phyloP scores from a whole-genome alignment of 2,329 filamentous ascomycete genomes.

The Phyllosticta paracitricarpa region DNA sequence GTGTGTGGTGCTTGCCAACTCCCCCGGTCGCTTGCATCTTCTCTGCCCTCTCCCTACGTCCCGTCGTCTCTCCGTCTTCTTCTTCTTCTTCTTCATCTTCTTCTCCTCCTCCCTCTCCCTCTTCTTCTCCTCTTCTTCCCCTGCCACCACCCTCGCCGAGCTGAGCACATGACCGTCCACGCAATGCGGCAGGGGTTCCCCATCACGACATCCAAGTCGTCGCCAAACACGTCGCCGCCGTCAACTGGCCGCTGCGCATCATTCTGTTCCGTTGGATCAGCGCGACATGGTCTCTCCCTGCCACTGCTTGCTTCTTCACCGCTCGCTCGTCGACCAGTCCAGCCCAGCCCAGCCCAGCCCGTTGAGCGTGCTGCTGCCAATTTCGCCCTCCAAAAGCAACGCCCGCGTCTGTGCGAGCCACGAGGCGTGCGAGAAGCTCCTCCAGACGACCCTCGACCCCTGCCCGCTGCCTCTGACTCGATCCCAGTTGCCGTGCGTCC shows the following conservation, averaged over 20 bases:
- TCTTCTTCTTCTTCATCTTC: no score
- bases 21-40: neutral
- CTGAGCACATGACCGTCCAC: conserved; percentile 17
- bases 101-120: no score
- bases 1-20: no score
- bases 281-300: neutral
- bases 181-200: conserved; percentile 18
- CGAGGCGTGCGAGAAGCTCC: neutral
- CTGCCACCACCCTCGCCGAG: neutral
- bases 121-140: neutral
- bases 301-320: conserved; percentile 2
- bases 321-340: neutral
- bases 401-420: neutral
- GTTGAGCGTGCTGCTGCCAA: neutral
- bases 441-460: neutral
- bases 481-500: conserved; percentile 2
- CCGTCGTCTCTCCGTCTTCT: no score
- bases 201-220: conserved; percentile 8
- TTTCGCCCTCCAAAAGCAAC: neutral
- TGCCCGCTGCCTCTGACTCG: conserved; percentile 4
- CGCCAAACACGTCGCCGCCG: conserved; percentile 8
- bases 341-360: neutral
- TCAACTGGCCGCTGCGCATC: conserved; percentile 8
- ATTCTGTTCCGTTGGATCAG: conserved; percentile 8
- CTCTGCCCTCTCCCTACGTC: neutral